Conservation (phyloP, 2,329 filamentous ascomycete genomes). For the Penicillium fuscoglaucum region DNA sequence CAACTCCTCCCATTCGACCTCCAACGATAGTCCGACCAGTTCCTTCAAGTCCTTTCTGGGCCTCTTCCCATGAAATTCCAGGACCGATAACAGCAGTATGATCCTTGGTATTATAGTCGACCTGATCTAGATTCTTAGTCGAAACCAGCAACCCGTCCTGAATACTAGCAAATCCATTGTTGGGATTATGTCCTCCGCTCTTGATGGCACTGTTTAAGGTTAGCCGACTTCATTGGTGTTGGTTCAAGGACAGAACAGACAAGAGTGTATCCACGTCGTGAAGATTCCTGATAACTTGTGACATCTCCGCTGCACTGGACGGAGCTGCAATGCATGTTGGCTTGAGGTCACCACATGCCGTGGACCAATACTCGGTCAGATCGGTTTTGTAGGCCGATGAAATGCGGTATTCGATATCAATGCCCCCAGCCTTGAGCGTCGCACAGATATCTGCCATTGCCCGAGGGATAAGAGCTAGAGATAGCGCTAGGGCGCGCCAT, state of each 20-base stretch:
- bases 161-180: conserved; percentile 49
- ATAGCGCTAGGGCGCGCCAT: conserved; percentile 25
- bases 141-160: conserved; percentile 47
- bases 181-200: conserved; percentile 52
- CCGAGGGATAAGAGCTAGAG: conserved; percentile 20
- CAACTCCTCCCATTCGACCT: conserved; percentile 51
- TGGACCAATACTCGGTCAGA: conserved; percentile 51
- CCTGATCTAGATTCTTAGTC: conserved; percentile 47
- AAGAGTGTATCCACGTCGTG: conserved; percentile 52
- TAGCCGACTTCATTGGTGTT: background rate
- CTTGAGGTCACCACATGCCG: conserved; percentile 42
- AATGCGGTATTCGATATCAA: conserved; percentile 36
- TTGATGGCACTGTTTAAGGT: conserved; percentile 46
- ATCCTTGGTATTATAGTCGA: conserved; percentile 37
- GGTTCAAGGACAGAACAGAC: background rate
- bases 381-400: conserved; percentile 40
- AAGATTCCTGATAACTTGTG: conserved; percentile 54
- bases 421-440: conserved; percentile 36
- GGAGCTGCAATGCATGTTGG: conserved; percentile 53
- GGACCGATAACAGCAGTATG: conserved; percentile 44
- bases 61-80: conserved; percentile 39
- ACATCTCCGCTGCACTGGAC: conserved; percentile 52
- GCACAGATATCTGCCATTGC: conserved; percentile 42
- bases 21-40: conserved; percentile 42
- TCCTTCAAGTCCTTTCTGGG: conserved; percentile 33